Percentiles rank a stretch among this genome's conserved stretches.
Conservation (phyloP, 805 yeast genomes). For the Kluyveromyces starmeri region DNA sequence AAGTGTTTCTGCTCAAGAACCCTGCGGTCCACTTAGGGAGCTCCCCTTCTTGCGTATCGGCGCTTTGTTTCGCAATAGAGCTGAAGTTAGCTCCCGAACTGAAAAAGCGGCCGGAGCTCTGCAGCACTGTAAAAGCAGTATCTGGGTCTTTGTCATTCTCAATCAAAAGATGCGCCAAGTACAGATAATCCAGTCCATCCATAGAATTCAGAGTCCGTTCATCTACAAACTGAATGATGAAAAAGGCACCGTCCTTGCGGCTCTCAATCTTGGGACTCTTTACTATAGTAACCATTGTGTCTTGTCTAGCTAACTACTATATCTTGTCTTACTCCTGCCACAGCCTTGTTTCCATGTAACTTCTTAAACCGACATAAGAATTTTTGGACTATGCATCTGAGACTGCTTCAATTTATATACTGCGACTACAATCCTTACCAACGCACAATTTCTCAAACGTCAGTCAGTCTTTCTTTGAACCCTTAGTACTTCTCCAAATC, state of each 20-base stretch:
- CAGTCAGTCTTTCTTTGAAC: no score
- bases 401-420: no score
- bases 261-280: slow-evolving; percentile 12
- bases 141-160: slow-evolving; percentile 53
- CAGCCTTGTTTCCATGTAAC: no score
- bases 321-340: no score
- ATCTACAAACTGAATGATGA: slow-evolving; percentile 57
- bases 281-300: slow-evolving; percentile 6
- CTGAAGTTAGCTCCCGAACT: slow-evolving; percentile 79
- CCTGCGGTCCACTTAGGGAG: slow-evolving; percentile 41
- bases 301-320: no score
- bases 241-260: slow-evolving; percentile 25
- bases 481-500: no score
- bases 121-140: slow-evolving; percentile 57
- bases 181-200: slow-evolving; percentile 52
- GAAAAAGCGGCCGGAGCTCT: slow-evolving; percentile 65
- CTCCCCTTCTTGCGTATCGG: slow-evolving; percentile 13
- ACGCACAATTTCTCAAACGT: no score
- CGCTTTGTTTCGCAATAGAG: slow-evolving; percentile 14
- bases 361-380: no score
- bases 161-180: slow-evolving; percentile 49
- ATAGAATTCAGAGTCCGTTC: slow-evolving; percentile 61
- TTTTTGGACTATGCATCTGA: no score
- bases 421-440: no score
- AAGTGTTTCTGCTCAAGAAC: slow-evolving; percentile 65